Percentiles rank a stretch among this genome's conserved stretches.
These are phyloP conservation scores for Aspergillus ochraceus DNA, from an alignment of 2,329 filamentous ascomycete species.

Conservation along the genomic window DNA sequence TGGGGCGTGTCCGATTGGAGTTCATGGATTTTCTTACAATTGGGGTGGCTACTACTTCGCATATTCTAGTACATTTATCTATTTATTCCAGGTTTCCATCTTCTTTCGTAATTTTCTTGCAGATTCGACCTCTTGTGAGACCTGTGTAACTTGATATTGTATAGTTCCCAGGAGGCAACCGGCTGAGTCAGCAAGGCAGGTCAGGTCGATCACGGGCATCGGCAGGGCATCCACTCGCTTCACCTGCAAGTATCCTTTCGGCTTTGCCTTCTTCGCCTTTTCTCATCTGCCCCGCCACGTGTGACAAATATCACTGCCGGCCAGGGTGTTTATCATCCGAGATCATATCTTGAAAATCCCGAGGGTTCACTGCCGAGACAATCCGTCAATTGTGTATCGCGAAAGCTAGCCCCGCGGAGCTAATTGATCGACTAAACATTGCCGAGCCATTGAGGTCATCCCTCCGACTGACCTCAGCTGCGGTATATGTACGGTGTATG, in stretches of 20 bases:
- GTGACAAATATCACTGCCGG: neutral
- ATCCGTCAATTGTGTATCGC: neutral
- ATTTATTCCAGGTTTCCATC: neutral
- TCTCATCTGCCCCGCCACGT: neutral
- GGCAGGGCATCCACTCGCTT: neutral
- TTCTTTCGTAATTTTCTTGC: too few relatives aligned
- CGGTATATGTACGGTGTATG: neutral
- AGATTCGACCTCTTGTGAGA: too few relatives aligned
- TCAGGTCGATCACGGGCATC: neutral
- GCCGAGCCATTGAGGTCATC: neutral
- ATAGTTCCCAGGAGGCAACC: too few relatives aligned
- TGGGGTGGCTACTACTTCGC: neutral
- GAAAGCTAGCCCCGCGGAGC: neutral
- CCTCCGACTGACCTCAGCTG: neutral
- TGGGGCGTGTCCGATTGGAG: neutral
- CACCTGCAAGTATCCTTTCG: neutral
- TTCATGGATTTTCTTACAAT: neutral
- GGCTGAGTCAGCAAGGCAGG: neutral
- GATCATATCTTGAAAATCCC: neutral
- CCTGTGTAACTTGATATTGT: too few relatives aligned
- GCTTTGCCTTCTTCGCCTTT: neutral
- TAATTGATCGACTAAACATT: neutral
- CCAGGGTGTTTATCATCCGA: neutral
- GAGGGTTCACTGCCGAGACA: neutral
- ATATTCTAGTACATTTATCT: neutral